Conservation (phyloP, 139 green algal species). For the Tetratostichococcus sp. region DNA sequence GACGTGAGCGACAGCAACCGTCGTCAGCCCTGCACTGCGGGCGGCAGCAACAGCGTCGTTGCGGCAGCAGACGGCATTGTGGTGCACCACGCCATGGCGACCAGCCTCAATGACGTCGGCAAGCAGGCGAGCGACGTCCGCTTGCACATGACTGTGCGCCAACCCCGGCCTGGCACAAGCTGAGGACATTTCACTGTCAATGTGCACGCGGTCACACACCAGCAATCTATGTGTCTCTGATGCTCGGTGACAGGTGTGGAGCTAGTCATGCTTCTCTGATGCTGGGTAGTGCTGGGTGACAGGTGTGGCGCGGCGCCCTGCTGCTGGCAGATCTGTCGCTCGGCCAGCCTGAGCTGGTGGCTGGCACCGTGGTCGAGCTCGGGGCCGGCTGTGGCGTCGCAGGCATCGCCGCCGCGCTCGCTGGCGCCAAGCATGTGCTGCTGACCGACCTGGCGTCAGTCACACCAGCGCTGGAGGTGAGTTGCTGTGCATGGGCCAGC, state of each 20-base stretch:
- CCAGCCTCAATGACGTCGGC: not conserved
- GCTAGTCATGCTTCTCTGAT: no score
- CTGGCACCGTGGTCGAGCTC: constrained; percentile 7
- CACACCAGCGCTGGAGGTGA: not conserved
- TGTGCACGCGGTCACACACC: no score
- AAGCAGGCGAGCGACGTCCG: not conserved
- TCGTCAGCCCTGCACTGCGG: no score
- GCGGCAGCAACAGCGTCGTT: not conserved
- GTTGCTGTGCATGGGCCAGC: no score
- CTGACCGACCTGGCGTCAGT: constrained; percentile 4
- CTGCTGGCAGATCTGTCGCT: constrained; percentile 17
- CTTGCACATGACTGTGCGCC: no score
- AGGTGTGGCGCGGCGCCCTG: constrained; percentile 22
- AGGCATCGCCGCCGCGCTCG: constrained; percentile 7
- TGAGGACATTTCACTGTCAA: no score
- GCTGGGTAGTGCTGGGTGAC: not conserved
- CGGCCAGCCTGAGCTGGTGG: not conserved
- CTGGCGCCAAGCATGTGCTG: not conserved
- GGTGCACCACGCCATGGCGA: not conserved
- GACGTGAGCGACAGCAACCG: no score
- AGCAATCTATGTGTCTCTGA: no score
- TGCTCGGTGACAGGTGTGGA: no score
- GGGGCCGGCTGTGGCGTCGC: constrained; percentile 16
- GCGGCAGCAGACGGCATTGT: not conserved
- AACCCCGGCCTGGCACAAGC: no score